Evolutionary conservation across 2,329 filamentous ascomycete species (phyloP), one percentile per base, ranked within the genome.

Genomic region (Colletotrichum sidae): DNA sequence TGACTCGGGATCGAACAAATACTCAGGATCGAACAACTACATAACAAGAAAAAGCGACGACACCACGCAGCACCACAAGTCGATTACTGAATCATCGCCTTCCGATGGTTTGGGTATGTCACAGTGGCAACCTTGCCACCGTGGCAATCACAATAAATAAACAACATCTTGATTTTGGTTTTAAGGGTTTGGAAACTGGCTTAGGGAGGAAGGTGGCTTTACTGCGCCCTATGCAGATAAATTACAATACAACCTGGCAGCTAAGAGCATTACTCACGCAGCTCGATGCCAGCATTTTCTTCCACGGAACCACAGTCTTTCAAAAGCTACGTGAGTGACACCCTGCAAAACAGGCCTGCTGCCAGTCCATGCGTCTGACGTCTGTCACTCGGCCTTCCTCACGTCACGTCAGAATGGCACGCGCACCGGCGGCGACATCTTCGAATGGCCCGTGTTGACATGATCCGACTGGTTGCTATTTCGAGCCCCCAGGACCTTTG

Each of bases 191-290:
- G 60, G 64, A 54, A 59, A 25, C 25, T 45, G 60, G 37, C 41
- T 60, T 37, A 47, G 17, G 25, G 42, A 25, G 41, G 38, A 58
- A 49, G 54, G 60, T 60, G 60, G 58, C 50, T n/a, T 42, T 66
- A 61, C 15, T 37, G 45, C 15, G 53, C 45, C 55, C 44, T 60
- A 12, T 51, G 64, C 50, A 67, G 64, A 67, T 65, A 59, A 63
- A 63, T 54, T 41, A 49, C 45, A 67, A 67, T 65, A 65, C 44
- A 65, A 49, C 41, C 45, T 64, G 52, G 41, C 39, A 62, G 17
- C 17, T 17, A 17, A 17, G n/a, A 39, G n/a, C 51, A 50, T 25
- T 41, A 13, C 8, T 3, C 37, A 35, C 41, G 47, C 25, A 39
- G 34, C 25, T 25, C 25, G 25, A 44, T 34, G 47, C 15, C 47